Base-by-base conservation (phyloP, 441 rosid genomes). In the Pelargonium citronellum region DNA sequence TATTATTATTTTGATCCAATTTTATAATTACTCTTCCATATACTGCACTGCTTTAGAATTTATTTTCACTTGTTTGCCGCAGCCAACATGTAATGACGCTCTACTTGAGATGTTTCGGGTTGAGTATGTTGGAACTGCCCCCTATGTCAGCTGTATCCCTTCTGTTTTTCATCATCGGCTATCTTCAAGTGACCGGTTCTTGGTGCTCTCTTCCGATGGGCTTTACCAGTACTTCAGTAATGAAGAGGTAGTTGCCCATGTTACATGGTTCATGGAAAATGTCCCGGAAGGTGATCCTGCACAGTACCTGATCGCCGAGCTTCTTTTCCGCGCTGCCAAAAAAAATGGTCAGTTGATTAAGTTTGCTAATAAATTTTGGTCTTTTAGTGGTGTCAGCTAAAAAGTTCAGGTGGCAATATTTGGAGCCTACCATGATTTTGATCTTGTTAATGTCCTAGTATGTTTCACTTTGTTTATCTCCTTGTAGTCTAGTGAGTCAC, bases 201-300 rank as follows among this genome's bases (percentile, higher is more conserved):
- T 92, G 83, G 94, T 92, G 49, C 83, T 92, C 77, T 92, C 90
- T 62, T 92, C 98, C 12, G 97, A 92, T 75, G 98, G 98, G 69
- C 87, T 92, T 71, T 92, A 92, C 74, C 96, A 92, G 79, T 92
- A 88, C 83, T 88, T 92, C 73, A 91, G 94, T 87, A 92, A 91
- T 71, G 98, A 92, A 79, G 97, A 92, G 81, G 92, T 92, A 37
- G 92, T 91, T 79, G 92, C 98, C 43, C 98, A 85, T 80, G 98
- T 92, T 71, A 89, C 89, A 11, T 92, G 98, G 98, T 92, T 92
- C 84, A 92, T 92, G 72, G 98, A 92, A 79, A 92, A 89, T 77
- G 92, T 86, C 58, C 98, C 96, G 41, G 96, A 86, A 81, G 98
- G 98, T 0, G 96, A 92, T 83, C 98, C 98, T 76, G 97, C 98